Base-by-base conservation (phyloP, 768 basidiomycete genomes). In the Terana coerulea region DNA sequence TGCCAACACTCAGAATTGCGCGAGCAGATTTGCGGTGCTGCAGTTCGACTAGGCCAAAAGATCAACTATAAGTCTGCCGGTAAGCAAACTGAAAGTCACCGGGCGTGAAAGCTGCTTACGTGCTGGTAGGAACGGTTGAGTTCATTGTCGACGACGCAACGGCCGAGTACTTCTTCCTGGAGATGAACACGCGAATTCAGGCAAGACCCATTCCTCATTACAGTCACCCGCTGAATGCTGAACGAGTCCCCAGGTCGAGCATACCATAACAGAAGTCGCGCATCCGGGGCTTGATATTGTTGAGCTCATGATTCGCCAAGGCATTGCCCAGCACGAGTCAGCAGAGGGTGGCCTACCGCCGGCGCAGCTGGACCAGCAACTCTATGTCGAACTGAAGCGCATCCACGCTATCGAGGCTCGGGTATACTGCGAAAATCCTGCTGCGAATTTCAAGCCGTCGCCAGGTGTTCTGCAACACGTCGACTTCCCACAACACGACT, bases 141-240 rank as follows among this genome's bases (percentile, higher is more conserved):
- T 87, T 82, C 61, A 69, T 86, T 5, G 79, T 83, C 5, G 76
- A 83, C 55, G 73, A 81, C 37, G 49, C 66, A 0, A 77, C 77
- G 0, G 75, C 71, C 0, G 59, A 70, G 1, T 85, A 83, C 66
- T 86, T 73, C 68, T 88, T 87, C 53, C 70, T 88, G 11, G 85
- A 88, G 63, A 81, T 87, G 78, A 87, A 88, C 54, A 81, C 82
- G 0, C 73, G 84, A 8, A 76, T 85, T 39, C 82, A 84, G 60
- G 80, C 73, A 47, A 46, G 59, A 33, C 34, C n/a, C 25, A 9
- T 41, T 42, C 33, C 25, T 31, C n/a, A 3, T 21, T 21, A 4
- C 26, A 54, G 54, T 30, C 54, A 40, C 48, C 45, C 21, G 19
- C 10, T 47, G 8, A 9, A 29, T 1, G 15, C 53, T 5, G 34